Conservation (phyloP, 1,284 basidiomycete species). For the Sporisorium scitamineum region DNA sequence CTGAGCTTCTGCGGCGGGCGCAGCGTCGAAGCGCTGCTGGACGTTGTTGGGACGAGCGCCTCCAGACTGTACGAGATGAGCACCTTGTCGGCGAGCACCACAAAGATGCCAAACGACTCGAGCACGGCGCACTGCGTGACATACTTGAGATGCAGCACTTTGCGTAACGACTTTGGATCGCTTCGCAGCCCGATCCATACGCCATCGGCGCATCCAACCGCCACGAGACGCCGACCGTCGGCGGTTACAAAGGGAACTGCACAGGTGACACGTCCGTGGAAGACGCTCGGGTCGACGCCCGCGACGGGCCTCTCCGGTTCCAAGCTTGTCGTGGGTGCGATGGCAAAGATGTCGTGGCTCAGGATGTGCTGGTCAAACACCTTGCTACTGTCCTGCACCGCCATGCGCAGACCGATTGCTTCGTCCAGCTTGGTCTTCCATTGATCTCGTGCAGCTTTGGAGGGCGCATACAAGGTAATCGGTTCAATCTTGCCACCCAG, state of each 20-base stretch:
- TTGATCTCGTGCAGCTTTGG: conserved; percentile 78
- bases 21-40: conserved; percentile 70
- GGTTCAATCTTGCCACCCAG: conserved; percentile 58
- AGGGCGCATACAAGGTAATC: conserved; percentile 83
- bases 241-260: conserved; percentile 82
- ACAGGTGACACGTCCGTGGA: conserved; percentile 90
- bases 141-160: conserved; percentile 87
- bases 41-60: conserved; percentile 89
- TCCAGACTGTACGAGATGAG: conserved; percentile 84
- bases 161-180: conserved; percentile 85
- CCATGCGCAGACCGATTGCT: conserved; percentile 83
- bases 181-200: conserved; percentile 96
- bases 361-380: conserved; percentile 71
- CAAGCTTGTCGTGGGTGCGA: conserved; percentile 37
- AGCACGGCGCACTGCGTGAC: conserved; percentile 95
- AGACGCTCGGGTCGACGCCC: conserved; percentile 79
- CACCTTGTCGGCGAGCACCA: conserved; percentile 90
- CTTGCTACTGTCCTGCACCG: conserved; percentile 90
- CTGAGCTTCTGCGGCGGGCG: conserved; percentile 83
- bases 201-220: conserved; percentile 93
- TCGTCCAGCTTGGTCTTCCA: conserved; percentile 92
- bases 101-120: conserved; percentile 92
- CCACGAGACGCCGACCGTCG: conserved; percentile 85
- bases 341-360: conserved; percentile 68
- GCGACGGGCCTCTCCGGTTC: conserved; percentile 48